These are phyloP conservation scores for Auriscalpium orientale DNA, from an alignment of 768 basidiomycete species.

Conservation along the genomic window DNA sequence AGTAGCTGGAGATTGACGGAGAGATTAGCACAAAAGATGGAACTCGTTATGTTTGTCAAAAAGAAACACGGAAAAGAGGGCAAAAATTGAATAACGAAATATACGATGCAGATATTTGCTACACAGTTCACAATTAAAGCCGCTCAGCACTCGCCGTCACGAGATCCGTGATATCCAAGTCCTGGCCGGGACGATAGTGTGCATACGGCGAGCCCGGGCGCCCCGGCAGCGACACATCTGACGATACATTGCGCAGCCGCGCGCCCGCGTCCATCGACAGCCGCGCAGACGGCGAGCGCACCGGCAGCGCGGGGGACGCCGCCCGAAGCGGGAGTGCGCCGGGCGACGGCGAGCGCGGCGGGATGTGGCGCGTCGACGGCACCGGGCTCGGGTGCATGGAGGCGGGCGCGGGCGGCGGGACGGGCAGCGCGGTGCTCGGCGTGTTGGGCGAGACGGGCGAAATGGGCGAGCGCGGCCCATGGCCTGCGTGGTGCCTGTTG, in stretches of 20 bases:
- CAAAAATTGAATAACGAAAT: too few relatives aligned
- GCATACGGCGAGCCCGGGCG: constrained; percentile 9
- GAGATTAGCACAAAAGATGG: too few relatives aligned
- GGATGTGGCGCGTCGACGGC: not conserved
- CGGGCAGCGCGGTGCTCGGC: not conserved
- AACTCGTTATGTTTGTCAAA: too few relatives aligned
- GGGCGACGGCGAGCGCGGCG: constrained; percentile 6
- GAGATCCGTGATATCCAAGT: constrained; percentile 10
- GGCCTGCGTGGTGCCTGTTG: not conserved
- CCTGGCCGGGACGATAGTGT: constrained; percentile 9
- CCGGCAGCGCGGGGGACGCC: constrained; percentile 4
- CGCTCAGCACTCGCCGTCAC: constrained; percentile 8
- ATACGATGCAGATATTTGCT: not conserved
- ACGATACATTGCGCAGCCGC: not conserved
- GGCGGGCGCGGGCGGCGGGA: not conserved
- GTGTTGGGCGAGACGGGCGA: not conserved
- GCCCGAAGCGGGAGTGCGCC: constrained; percentile 7
- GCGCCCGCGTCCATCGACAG: not conserved
- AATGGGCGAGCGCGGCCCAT: not conserved
- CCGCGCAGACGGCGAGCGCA: constrained; percentile 10
- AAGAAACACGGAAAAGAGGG: too few relatives aligned
- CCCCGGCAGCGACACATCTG: constrained; percentile 11
- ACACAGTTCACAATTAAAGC: not conserved
- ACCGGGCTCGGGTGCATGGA: not conserved
- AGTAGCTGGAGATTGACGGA: too few relatives aligned